These are phyloP conservation scores for Tympanopsis confertula DNA, from an alignment of 2,329 filamentous ascomycete species.

Conservation along the genomic window DNA sequence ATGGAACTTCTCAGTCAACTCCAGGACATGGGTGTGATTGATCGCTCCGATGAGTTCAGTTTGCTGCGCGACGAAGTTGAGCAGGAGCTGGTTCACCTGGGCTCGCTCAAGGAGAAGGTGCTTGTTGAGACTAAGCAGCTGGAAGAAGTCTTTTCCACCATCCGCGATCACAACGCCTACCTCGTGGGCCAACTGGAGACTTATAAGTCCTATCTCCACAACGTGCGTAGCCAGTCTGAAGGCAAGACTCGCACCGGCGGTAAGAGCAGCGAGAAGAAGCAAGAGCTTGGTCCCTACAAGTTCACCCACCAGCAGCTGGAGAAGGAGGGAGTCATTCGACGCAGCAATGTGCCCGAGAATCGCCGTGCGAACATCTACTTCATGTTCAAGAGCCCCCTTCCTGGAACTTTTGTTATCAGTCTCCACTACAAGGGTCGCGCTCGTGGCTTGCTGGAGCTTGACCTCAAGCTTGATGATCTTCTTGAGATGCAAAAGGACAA, in stretches of 20 bases:
- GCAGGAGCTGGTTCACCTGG: slow-evolving; percentile 88
- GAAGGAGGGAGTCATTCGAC: slow-evolving; percentile 96
- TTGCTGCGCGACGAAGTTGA: slow-evolving; percentile 89
- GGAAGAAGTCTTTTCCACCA: slow-evolving; percentile 91
- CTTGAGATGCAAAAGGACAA: slow-evolving; percentile 99
- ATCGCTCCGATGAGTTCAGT: slow-evolving; percentile 81
- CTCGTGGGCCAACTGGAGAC: slow-evolving; percentile 91
- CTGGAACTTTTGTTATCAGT: slow-evolving; percentile 95
- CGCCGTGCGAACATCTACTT: slow-evolving; percentile 96
- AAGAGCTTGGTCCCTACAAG: slow-evolving; percentile 93
- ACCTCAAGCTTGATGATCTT: slow-evolving; percentile 92
- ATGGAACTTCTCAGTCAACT: slow-evolving; percentile 92
- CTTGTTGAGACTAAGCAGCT: slow-evolving; percentile 78
- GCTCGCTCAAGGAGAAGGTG: slow-evolving; percentile 89
- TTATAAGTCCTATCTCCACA: slow-evolving; percentile 98
- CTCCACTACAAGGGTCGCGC: slow-evolving; percentile 96
- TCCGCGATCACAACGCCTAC: slow-evolving; percentile 93
- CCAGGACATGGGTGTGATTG: slow-evolving; percentile 82
- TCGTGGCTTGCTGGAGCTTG: slow-evolving; percentile 82
- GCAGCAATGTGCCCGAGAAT: slow-evolving; percentile 97
- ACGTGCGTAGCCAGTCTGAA: slow-evolving; percentile 91
- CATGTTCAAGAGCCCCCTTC: slow-evolving; percentile 93
- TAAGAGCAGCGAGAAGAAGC: slow-evolving; percentile 88
- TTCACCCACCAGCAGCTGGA: slow-evolving; percentile 97
- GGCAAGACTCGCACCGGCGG: slow-evolving; percentile 83